phyloP scores from a whole-genome alignment of 805 yeast genomes.

The Ogataea pilisensis region DNA sequence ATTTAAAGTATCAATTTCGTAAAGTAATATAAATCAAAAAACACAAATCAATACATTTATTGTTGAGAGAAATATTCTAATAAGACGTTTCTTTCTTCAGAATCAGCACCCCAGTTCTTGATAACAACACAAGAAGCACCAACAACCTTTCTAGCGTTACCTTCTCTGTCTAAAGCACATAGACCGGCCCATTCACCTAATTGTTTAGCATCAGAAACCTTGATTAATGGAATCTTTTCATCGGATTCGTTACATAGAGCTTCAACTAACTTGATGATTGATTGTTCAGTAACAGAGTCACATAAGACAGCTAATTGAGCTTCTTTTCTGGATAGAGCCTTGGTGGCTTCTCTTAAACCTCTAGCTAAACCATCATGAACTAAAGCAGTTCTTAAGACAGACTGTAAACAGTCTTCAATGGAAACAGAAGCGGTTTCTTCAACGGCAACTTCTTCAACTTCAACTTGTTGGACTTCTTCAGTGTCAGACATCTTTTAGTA shows the following conservation, averaged over 20 bases:
- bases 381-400: constrained; percentile 95
- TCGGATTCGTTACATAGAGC: constrained; percentile 98
- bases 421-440: constrained; percentile 86
- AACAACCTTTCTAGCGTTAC: constrained; percentile 99
- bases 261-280: constrained; percentile 95
- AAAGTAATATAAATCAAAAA: too few relatives aligned
- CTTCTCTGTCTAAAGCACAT: constrained; percentile 99
- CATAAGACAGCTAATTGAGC: constrained; percentile 97
- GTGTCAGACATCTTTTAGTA: constrained; percentile 71
- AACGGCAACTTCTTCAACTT: constrained; percentile 69
- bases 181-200: constrained; percentile 99
- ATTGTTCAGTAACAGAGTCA: constrained; percentile 97
- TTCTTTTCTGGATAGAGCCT: constrained; percentile 96
- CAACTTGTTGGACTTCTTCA: constrained; percentile 83
- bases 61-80: constrained; percentile 94
- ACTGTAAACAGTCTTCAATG: constrained; percentile 97
- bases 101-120: constrained; percentile 99
- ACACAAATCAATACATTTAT: constrained; percentile 36
- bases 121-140: constrained; percentile 99
- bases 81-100: constrained; percentile 94
- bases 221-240: constrained; percentile 94
- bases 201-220: constrained; percentile 99
- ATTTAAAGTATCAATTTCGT: neutral
- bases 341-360: constrained; percentile 99
- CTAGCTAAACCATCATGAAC: constrained; percentile 99